Evolutionary conservation across 768 basidiomycete genomes (phyloP).

Genomic region (Trametes maxima): DNA sequence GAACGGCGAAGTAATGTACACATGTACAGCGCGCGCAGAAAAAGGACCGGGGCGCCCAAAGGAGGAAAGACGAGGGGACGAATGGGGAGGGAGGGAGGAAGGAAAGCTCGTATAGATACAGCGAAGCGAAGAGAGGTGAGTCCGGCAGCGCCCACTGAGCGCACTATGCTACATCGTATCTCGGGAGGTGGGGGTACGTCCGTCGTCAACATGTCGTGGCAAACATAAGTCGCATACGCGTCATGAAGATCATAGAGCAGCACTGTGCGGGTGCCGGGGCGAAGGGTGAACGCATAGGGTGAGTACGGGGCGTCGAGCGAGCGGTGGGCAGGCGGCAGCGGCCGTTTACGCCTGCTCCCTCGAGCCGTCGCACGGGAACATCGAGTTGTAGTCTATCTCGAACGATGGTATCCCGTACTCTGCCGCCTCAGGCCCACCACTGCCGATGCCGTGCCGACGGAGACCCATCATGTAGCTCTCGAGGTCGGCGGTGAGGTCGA

Average conservation of each 20-base stretch:
- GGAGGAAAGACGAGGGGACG: too few species aligned
- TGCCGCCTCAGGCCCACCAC: conserved; percentile 13
- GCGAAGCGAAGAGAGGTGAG: conserved; percentile 18
- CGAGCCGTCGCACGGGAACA: conserved; percentile 17
- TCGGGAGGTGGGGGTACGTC: neutral
- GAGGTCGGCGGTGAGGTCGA: conserved; percentile 23
- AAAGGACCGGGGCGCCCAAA: neutral
- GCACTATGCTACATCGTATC: conserved; percentile 20
- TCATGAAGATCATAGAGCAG: conserved; percentile 17
- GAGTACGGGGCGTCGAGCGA: too few species aligned
- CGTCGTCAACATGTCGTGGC: conserved; percentile 15
- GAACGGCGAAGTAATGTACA: conserved; percentile 12
- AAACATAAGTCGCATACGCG: conserved; percentile 18
- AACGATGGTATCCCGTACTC: conserved; percentile 23
- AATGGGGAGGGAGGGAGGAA: too few species aligned
- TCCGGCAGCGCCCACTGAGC: neutral
- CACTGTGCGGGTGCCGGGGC: neutral
- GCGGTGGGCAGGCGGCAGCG: neutral
- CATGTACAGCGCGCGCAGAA: neutral
- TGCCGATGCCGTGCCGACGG: conserved; percentile 25
- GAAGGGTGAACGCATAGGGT: neutral
- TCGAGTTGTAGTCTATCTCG: conserved; percentile 26
- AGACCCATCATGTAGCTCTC: conserved; percentile 30
- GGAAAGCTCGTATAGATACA: conserved; percentile 15
- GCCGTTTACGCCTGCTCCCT: conserved; percentile 1